Conservation (phyloP, 148 eudicot genomes). For the Cornus suecica region DNA sequence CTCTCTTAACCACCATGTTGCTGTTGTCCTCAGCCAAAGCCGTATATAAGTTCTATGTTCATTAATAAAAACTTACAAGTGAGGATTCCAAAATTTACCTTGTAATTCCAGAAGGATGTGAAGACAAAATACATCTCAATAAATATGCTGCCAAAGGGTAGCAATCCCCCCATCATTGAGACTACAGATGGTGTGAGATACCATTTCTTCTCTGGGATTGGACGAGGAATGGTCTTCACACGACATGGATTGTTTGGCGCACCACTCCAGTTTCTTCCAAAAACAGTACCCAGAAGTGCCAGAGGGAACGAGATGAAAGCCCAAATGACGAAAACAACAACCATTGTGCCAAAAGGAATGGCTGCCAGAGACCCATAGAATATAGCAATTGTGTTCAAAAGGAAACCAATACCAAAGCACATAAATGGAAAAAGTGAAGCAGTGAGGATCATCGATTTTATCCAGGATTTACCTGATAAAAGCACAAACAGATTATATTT, state of each 20-base stretch:
- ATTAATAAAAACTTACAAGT: no score
- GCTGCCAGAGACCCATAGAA: slow-evolving; percentile 86
- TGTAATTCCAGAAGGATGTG: slow-evolving; percentile 90
- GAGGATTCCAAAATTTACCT: slow-evolving; percentile 36
- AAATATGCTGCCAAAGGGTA: slow-evolving; percentile 84
- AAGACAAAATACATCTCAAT: slow-evolving; percentile 80
- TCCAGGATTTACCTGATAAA: slow-evolving; percentile 77
- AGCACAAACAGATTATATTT: neutral
- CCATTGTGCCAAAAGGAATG: slow-evolving; percentile 85
- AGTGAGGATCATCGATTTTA: slow-evolving; percentile 71
- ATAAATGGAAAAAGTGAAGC: slow-evolving; percentile 80
- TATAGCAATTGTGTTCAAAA: slow-evolving; percentile 71
- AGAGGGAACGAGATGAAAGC: slow-evolving; percentile 86
- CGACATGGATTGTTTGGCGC: slow-evolving; percentile 88
- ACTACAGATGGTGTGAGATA: slow-evolving; percentile 78
- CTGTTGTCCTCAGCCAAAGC: neutral
- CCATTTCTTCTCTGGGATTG: slow-evolving; percentile 92
- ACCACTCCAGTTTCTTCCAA: slow-evolving; percentile 87
- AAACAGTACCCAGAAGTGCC: slow-evolving; percentile 82
- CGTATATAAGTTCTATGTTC: neutral
- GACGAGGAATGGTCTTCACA: slow-evolving; percentile 86
- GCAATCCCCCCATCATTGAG: slow-evolving; percentile 75
- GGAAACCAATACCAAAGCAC: slow-evolving; percentile 80
- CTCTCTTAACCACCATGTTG: neutral
- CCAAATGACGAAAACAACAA: slow-evolving; percentile 75